A percentile compares a stretch with the other conserved stretches of the same genome.
Evolutionary conservation across 1,139 yeast species (phyloP).

Genomic region (Martiniozyma asiatica): DNA sequence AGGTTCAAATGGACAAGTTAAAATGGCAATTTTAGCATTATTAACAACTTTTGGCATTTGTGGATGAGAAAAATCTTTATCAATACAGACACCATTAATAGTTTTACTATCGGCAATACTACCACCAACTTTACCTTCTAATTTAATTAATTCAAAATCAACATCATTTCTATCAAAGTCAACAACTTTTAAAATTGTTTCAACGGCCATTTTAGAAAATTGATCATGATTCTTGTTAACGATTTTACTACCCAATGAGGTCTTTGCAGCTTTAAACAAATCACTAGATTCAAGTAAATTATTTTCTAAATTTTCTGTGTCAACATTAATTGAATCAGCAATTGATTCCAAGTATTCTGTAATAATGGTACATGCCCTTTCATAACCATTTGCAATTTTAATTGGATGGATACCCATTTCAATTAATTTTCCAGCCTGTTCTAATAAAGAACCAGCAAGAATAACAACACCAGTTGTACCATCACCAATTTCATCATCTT

Average conservation of each 20-base stretch:
- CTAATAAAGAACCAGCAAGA: slow-evolving; percentile 84
- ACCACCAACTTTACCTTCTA: slow-evolving; percentile 95
- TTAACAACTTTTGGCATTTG: slow-evolving; percentile 84
- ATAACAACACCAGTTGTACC: slow-evolving; percentile 99
- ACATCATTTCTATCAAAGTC: slow-evolving; percentile 89
- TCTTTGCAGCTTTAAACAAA: slow-evolving; percentile 82
- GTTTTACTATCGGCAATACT: slow-evolving; percentile 73
- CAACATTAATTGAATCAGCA: slow-evolving; percentile 46
- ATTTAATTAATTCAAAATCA: slow-evolving; percentile 89
- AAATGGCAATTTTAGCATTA: slow-evolving; percentile 82
- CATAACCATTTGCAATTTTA: slow-evolving; percentile 93
- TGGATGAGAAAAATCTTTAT: slow-evolving; percentile 95
- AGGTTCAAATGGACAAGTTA: slow-evolving; percentile 98
- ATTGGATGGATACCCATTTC: slow-evolving; percentile 97
- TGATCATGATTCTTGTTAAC: slow-evolving; percentile 89
- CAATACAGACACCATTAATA: slow-evolving; percentile 84
- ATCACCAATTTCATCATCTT: slow-evolving; percentile 98
- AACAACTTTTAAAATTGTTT: slow-evolving; percentile 86
- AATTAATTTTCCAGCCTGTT: slow-evolving; percentile 86
- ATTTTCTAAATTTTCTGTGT: slow-evolving; percentile 29
- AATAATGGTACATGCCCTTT: slow-evolving; percentile 91
- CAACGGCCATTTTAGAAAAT: slow-evolving; percentile 95
- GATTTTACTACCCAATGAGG: slow-evolving; percentile 90
- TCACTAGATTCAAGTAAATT: slow-evolving; percentile 38
- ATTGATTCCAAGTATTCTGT: slow-evolving; percentile 61